Evolutionary conservation across 176 grass and related monocot species (phyloP).

Genomic region (Avena insularis): DNA sequence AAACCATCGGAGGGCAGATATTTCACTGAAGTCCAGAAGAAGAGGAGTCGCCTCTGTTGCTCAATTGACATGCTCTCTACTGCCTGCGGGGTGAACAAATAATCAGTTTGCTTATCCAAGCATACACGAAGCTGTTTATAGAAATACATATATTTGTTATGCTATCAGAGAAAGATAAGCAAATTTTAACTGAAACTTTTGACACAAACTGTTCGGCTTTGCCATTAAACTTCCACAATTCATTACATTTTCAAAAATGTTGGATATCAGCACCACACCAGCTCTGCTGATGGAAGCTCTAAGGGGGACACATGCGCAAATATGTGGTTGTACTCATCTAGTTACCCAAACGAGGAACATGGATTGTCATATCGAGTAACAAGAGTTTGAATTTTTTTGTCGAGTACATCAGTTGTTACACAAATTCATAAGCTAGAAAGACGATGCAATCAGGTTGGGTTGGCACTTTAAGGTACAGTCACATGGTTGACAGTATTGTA

Average conservation of each 20-base stretch:
- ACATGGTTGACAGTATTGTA: conserved; percentile 9
- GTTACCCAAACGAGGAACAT: conserved; percentile 4
- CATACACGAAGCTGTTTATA: background rate
- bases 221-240: background rate
- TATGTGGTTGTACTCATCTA: conserved; percentile 12
- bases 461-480: conserved; percentile 17
- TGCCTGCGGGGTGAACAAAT: conserved; percentile 52
- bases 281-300: conserved; percentile 2
- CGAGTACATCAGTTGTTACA: background rate
- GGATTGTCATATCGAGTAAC: background rate
- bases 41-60: conserved; percentile 79
- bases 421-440: conserved; percentile 14
- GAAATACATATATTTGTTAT: background rate
- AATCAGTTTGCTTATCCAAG: conserved; percentile 23
- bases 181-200: background rate
- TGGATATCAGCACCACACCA: conserved; percentile 11
- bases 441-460: background rate
- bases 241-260: background rate
- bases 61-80: conserved; percentile 81
- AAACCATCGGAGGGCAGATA: conserved; percentile 92
- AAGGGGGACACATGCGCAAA: background rate
- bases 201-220: conserved; percentile 11
- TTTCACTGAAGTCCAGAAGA: conserved; percentile 97
- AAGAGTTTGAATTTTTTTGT: background rate
- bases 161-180: background rate